phyloP scores from a whole-genome alignment of 805 yeast species.

The Kodamaea laetipori region DNA sequence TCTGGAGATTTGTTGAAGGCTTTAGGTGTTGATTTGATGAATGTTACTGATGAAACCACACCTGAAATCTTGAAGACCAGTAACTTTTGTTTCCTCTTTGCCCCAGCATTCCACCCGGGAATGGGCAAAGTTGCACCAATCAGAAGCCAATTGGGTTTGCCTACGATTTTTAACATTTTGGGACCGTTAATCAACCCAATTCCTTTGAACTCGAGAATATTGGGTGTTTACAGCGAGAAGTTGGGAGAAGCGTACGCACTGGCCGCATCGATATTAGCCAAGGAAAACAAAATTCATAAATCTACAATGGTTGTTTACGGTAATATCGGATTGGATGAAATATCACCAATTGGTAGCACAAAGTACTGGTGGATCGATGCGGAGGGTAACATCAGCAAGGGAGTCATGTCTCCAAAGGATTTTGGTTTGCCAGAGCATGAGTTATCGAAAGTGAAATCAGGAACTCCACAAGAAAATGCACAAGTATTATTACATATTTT shows the following conservation, averaged over 20 bases:
- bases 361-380: constrained; percentile 71
- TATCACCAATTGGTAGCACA: constrained; percentile 84
- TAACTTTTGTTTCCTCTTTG: constrained; percentile 72
- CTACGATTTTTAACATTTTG: constrained; percentile 89
- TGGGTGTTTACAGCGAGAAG: constrained; percentile 83
- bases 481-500: constrained; percentile 46
- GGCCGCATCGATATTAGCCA: constrained; percentile 69
- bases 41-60: constrained; percentile 63
- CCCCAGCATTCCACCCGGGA: constrained; percentile 93
- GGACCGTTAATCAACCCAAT: constrained; percentile 96
- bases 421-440: constrained; percentile 80
- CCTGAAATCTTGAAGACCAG: constrained; percentile 55
- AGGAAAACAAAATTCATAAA: constrained; percentile 44
- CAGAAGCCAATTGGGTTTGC: constrained; percentile 80
- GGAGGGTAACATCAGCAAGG: constrained; percentile 44
- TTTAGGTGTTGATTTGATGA: constrained; percentile 80
- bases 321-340: constrained; percentile 86
- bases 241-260: constrained; percentile 84
- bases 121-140: constrained; percentile 81
- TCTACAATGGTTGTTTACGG: constrained; percentile 92
- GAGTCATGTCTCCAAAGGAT: constrained; percentile 65
- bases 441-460: constrained; percentile 68
- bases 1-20: constrained; percentile 84
- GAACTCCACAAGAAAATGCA: constrained; percentile 89
- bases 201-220: constrained; percentile 71